Conservation (phyloP, 2,329 filamentous ascomycete species). For the Blumeria graminis region DNA sequence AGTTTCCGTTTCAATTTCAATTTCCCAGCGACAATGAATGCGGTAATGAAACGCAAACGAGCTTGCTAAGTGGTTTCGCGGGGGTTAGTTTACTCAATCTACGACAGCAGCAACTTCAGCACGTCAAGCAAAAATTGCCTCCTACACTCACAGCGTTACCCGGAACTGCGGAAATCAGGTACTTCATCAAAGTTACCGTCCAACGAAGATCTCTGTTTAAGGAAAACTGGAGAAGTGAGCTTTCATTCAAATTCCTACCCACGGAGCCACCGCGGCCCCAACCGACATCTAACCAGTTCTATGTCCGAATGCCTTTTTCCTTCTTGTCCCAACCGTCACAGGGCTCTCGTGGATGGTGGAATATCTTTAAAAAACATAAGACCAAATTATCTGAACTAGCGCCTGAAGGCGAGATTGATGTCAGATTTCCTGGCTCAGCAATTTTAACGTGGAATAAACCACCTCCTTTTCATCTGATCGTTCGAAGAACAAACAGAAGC, state of each 20-base stretch:
- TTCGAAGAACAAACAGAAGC: slow-evolving; percentile 49
- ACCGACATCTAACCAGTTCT: slow-evolving; percentile 50
- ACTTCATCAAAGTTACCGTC: slow-evolving; percentile 89
- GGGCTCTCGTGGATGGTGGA: slow-evolving; percentile 14
- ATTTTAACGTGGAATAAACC: slow-evolving; percentile 78
- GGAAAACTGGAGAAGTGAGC: slow-evolving; percentile 53
- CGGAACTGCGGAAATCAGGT: slow-evolving; percentile 69
- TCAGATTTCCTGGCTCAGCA: slow-evolving; percentile 62
- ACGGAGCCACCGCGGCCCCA: slow-evolving; percentile 66
- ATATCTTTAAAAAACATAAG: slow-evolving; percentile 10
- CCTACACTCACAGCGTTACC: slow-evolving; percentile 76
- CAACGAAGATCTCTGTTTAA: slow-evolving; percentile 73
- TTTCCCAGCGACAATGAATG: slow-evolving; percentile 52
- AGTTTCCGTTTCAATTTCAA: slow-evolving; percentile 60
- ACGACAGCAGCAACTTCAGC: slow-evolving; percentile 35
- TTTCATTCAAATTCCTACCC: slow-evolving; percentile 66
- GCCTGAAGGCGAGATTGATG: slow-evolving; percentile 52
- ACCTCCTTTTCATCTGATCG: slow-evolving; percentile 54
- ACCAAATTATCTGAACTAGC: slow-evolving; percentile 19
- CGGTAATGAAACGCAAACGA: slow-evolving; percentile 21
- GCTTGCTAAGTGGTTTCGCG: slow-evolving; percentile 28
- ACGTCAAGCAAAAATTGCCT: slow-evolving; percentile 69
- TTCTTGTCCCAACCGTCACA: slow-evolving; percentile 20
- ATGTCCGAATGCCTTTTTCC: slow-evolving; percentile 46
- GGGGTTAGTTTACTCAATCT: slow-evolving; percentile 34